phyloP scores from a whole-genome alignment of 768 basidiomycete genomes.

The Tulasnella sp. region DNA sequence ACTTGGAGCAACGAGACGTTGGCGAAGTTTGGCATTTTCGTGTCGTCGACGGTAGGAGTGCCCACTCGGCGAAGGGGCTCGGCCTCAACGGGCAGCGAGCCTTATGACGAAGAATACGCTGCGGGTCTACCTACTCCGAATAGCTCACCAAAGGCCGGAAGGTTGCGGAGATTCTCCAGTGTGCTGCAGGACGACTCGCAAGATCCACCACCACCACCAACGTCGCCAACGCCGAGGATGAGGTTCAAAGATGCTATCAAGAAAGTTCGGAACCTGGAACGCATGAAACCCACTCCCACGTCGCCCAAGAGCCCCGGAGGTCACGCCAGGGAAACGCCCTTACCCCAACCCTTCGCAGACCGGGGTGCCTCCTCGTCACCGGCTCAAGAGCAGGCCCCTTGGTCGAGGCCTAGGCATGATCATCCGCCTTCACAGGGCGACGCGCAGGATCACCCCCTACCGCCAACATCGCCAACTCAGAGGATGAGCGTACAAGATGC shows the following conservation, averaged over 20 bases:
- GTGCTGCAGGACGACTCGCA: neutral
- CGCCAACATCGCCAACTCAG: too few relatives aligned
- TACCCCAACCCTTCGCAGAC: too few relatives aligned
- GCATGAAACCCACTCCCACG: neutral
- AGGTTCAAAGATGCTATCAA: constrained; percentile 2
- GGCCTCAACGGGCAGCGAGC: neutral
- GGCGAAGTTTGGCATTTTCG: neutral
- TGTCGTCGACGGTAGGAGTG: neutral
- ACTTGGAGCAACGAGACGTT: constrained; percentile 8
- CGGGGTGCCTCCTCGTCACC: too few relatives aligned
- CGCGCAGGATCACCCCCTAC: too few relatives aligned
- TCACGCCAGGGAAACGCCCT: neutral
- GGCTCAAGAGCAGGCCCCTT: too few relatives aligned
- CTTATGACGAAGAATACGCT: neutral
- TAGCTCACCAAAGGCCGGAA: neutral
- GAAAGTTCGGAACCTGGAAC: neutral
- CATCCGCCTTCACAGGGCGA: too few relatives aligned
- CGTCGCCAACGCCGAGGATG: constrained; percentile 4
- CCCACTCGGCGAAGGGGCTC: neutral
- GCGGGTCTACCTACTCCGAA: neutral
- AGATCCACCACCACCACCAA: neutral
- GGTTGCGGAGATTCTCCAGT: neutral
- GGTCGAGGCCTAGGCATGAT: too few relatives aligned
- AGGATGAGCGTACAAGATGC: too few relatives aligned
- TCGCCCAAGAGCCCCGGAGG: neutral